These are phyloP conservation scores for Paramecium tetraurelia DNA, from an alignment of 73 alveolate genomes.

Conservation along the genomic window DNA sequence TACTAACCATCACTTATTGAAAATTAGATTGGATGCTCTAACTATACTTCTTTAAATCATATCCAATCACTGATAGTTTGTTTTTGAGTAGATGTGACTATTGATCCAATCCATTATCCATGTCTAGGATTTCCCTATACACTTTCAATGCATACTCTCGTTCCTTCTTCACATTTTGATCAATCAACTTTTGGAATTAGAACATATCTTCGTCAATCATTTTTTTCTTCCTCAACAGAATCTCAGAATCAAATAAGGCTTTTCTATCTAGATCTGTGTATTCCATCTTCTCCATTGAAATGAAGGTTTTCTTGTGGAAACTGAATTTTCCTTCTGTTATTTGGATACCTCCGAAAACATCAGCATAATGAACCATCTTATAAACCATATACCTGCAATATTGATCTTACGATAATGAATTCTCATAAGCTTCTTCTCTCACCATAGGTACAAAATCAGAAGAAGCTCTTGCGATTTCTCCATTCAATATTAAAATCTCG, in stretches of 20 bases:
- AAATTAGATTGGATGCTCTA: background rate
- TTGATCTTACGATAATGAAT: background rate
- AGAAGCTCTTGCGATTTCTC: constrained; percentile 32
- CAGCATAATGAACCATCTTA: constrained; percentile 32
- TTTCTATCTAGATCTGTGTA: background rate
- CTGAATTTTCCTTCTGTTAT: background rate
- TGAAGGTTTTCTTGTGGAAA: background rate
- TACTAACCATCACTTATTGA: background rate
- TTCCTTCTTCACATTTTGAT: background rate
- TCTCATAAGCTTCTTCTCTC: constrained; percentile 13
- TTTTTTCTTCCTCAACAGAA: background rate
- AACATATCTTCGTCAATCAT: background rate
- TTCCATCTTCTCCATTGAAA: background rate
- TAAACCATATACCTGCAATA: background rate
- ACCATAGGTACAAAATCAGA: constrained; percentile 10
- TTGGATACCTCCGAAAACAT: background rate
- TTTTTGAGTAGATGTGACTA: background rate
- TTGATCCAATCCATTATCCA: background rate
- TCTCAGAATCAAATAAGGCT: constrained; percentile 14
- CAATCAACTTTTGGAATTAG: background rate
- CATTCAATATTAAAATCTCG: background rate
- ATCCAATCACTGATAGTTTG: constrained; percentile 7
- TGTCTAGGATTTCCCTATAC: background rate
- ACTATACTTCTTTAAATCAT: background rate
- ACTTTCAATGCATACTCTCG: constrained; percentile 29